Percentiles rank a stretch among this genome's conserved stretches.
These are phyloP conservation scores for Daldinia concentrica DNA, from an alignment of 495 filamentous ascomycete genomes.

Conservation along the genomic window DNA sequence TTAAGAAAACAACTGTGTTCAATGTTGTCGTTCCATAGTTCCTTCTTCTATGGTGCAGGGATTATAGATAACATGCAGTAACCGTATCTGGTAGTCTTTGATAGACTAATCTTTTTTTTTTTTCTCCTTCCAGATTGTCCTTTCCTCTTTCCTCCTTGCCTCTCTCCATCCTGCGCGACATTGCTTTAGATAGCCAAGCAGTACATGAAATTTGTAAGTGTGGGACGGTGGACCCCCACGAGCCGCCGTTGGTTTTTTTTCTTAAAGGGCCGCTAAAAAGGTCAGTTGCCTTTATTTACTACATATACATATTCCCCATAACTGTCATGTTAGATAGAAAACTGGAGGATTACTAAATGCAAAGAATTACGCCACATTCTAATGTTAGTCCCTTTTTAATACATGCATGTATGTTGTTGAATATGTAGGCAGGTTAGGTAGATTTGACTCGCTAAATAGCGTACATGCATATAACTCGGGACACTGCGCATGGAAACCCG, in stretches of 20 bases:
- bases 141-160: conserved; percentile 8
- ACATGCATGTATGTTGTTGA: not conserved
- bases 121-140: conserved; percentile 16
- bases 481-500: conserved; percentile 23
- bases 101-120: conserved; percentile 30
- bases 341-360: too few relatives aligned
- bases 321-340: not conserved
- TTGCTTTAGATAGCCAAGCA: conserved; percentile 34
- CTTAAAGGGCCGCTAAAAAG: not conserved
- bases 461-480: conserved; percentile 1
- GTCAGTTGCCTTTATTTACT: conserved; percentile 6
- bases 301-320: not conserved
- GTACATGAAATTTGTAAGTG: conserved; percentile 37
- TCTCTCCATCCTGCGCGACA: conserved; percentile 32
- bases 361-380: not conserved
- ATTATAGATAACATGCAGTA: conserved; percentile 36
- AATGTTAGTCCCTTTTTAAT: not conserved
- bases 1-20: conserved; percentile 40
- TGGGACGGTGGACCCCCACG: conserved; percentile 35
- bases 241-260: conserved; percentile 27
- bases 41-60: conserved; percentile 31
- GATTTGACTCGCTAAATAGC: not conserved
- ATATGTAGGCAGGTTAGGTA: not conserved
- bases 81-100: conserved; percentile 36
- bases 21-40: conserved; percentile 38